These are phyloP conservation scores for Limonium bicolor DNA, from an alignment of 148 eudicot species.

Conservation along the genomic window DNA sequence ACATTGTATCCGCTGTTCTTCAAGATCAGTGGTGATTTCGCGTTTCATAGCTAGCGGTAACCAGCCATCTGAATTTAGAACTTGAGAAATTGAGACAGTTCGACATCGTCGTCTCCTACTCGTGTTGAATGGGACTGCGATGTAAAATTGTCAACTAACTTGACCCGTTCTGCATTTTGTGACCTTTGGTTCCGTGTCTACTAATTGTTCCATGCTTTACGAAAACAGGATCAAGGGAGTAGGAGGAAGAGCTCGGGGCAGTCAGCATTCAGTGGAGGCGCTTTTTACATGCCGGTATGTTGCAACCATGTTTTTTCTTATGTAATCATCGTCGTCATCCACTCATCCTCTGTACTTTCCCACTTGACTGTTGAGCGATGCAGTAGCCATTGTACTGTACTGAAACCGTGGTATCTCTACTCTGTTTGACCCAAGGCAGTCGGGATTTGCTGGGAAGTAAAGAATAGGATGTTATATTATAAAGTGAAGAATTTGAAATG, in stretches of 20 bases:
- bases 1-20: too few relatives aligned
- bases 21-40: too few relatives aligned
- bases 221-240: constrained; percentile 21
- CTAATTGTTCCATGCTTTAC: background rate
- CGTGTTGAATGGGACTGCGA: background rate
- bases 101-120: background rate
- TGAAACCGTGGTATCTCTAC: too few relatives aligned
- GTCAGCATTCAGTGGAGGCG: constrained; percentile 44
- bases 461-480: too few relatives aligned
- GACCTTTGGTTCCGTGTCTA: background rate
- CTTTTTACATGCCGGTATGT: constrained; percentile 63
- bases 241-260: constrained; percentile 30
- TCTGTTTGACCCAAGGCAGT: too few relatives aligned
- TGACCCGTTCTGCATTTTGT: background rate
- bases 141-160: too few relatives aligned
- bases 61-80: background rate
- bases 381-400: background rate
- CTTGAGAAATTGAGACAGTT: background rate
- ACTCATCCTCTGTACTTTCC: background rate
- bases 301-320: constrained; percentile 4
- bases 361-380: background rate
- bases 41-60: too few relatives aligned
- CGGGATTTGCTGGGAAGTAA: too few relatives aligned
- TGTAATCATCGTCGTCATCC: background rate
- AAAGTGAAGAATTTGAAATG: too few relatives aligned